Conservation (phyloP, 75 land plant species). For the Chamaecyparis obtusa region DNA sequence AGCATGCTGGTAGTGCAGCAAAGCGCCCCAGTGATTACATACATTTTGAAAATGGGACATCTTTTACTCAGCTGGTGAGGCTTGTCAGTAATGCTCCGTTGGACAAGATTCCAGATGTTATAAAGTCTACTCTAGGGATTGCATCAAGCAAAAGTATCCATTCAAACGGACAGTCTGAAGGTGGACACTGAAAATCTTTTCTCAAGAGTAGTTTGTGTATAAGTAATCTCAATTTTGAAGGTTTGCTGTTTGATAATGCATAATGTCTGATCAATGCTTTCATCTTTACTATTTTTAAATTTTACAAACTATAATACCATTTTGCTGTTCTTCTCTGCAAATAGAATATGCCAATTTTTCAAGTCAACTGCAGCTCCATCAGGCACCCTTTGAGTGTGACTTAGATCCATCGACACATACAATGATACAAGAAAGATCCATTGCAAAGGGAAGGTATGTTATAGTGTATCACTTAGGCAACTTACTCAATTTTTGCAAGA, state of each 20-base stretch:
- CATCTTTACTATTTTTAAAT: neutral
- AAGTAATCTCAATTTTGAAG: neutral
- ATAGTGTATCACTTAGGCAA: neutral
- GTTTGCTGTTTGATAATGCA: neutral
- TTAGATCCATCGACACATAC: neutral
- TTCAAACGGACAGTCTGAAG: neutral
- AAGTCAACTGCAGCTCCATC: neutral
- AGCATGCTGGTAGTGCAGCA: constrained; percentile 50
- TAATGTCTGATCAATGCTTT: neutral
- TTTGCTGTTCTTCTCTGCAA: neutral
- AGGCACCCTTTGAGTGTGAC: neutral
- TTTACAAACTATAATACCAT: neutral
- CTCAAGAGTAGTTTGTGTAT: too few relatives aligned
- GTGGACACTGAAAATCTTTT: neutral
- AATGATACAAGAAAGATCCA: neutral
- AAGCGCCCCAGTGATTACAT: constrained; percentile 50
- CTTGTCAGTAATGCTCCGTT: constrained; percentile 10
- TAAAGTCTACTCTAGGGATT: neutral
- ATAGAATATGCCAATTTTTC: neutral
- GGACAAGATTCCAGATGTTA: neutral
- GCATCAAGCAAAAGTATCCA: neutral
- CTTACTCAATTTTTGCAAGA: too few relatives aligned
- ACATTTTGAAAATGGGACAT: constrained; percentile 32
- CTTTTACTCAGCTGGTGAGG: constrained; percentile 25
- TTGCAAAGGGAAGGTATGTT: neutral